Percentiles rank a stretch among this genome's conserved stretches.
Conservation (phyloP, 495 filamentous ascomycete species). For the Penicillium longicatenatum region DNA sequence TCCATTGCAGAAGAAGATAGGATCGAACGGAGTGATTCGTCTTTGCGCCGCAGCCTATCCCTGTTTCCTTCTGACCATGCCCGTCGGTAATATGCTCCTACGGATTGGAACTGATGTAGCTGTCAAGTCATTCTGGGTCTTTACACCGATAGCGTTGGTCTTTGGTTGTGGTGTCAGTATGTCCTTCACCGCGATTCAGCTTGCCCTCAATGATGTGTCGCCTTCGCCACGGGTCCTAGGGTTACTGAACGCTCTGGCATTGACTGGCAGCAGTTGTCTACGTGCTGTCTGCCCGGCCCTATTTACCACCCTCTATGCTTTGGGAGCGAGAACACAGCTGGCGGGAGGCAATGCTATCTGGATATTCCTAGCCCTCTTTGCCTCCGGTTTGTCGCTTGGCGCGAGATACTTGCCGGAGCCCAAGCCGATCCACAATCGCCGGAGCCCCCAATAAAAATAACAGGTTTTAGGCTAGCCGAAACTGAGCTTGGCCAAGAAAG, state of each 20-base stretch:
- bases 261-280: slow-evolving; percentile 53
- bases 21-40: slow-evolving; percentile 61
- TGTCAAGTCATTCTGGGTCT: slow-evolving; percentile 56
- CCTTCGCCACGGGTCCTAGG: slow-evolving; percentile 60
- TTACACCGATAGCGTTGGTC: slow-evolving; percentile 38
- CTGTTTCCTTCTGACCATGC: slow-evolving; percentile 53
- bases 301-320: slow-evolving; percentile 62
- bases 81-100: slow-evolving; percentile 55
- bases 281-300: slow-evolving; percentile 62
- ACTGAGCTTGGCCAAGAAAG: background rate
- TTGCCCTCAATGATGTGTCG: slow-evolving; percentile 67
- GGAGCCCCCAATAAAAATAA: background rate
- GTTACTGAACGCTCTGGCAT: slow-evolving; percentile 64
- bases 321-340: slow-evolving; percentile 57
- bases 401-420: slow-evolving; percentile 43
- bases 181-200: slow-evolving; percentile 68
- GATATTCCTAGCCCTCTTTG: slow-evolving; percentile 56
- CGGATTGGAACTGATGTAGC: slow-evolving; percentile 33
- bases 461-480: background rate
- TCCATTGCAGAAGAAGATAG: slow-evolving; percentile 55
- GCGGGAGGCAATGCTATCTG: slow-evolving; percentile 65
- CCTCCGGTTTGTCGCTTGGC: slow-evolving; percentile 43
- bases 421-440: slow-evolving; percentile 4
- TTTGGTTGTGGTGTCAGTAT: slow-evolving; percentile 64
- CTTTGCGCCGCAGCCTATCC: slow-evolving; percentile 57